Conservation (phyloP, 805 yeast species). For the Yarrowia divulgata region DNA sequence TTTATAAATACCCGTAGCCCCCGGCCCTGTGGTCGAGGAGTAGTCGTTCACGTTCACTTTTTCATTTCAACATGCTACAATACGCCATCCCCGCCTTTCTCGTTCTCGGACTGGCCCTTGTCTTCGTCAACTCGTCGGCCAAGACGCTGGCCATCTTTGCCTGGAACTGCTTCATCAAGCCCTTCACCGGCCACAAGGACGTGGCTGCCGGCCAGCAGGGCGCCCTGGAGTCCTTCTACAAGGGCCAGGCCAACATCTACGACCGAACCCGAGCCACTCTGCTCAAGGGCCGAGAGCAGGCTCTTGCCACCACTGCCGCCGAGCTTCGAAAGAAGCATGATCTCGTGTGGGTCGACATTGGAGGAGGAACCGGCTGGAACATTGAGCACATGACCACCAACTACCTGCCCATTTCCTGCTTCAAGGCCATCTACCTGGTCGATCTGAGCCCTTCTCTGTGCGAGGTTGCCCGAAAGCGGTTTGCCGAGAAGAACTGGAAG, state of each 20-base stretch:
- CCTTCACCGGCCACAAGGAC: conserved; percentile 52
- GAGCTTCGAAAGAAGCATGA: conserved; percentile 56
- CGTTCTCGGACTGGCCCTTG: conserved; percentile 40
- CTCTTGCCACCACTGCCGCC: conserved; percentile 63
- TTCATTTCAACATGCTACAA: conserved; percentile 26
- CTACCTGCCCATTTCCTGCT: conserved; percentile 58
- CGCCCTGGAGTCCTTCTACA: conserved; percentile 72
- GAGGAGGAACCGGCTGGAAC: conserved; percentile 88
- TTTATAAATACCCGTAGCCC: conserved; percentile 25
- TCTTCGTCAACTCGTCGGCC: conserved; percentile 41
- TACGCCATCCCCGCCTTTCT: conserved; percentile 40
- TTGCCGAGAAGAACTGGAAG: conserved; percentile 56
- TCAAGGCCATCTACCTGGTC: conserved; percentile 72
- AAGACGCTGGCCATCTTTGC: conserved; percentile 49
- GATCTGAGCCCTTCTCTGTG: conserved; percentile 82
- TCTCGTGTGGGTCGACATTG: conserved; percentile 56
- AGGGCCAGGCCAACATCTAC: conserved; percentile 77
- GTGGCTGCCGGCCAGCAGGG: conserved; percentile 58
- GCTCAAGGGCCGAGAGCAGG: conserved; percentile 73
- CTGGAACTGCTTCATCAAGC: conserved; percentile 66
- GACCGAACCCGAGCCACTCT: conserved; percentile 72
- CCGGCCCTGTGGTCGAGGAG: not conserved
- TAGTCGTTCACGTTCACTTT: not conserved
- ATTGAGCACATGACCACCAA: conserved; percentile 72
- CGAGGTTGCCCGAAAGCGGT: conserved; percentile 70